Conservation (phyloP, 148 eudicot species). For the Rhododendron kiyosumense region DNA sequence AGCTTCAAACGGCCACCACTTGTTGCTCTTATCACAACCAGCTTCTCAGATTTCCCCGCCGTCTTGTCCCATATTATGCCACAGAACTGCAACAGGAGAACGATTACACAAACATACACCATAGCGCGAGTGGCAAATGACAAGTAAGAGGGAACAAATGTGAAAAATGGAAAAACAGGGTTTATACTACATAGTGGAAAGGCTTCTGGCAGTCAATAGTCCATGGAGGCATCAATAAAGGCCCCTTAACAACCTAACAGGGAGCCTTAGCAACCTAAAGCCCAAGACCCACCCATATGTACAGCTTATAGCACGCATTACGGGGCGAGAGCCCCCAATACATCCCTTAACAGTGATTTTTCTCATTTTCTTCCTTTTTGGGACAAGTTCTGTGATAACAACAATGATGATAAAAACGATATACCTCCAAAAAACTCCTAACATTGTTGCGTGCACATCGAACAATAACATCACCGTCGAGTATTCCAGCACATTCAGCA, state of each 20-base stretch:
- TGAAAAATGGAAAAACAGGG: no score
- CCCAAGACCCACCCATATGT: not conserved
- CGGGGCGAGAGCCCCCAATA: not conserved
- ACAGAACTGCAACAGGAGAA: not conserved
- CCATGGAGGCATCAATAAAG: no score
- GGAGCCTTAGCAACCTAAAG: not conserved
- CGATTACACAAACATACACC: not conserved
- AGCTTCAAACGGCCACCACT: not conserved
- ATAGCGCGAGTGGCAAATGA: no score
- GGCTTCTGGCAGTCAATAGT: no score
- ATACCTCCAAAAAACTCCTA: not conserved
- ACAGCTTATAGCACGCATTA: not conserved
- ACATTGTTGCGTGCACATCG: not conserved
- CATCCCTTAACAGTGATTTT: not conserved
- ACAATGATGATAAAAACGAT: not conserved
- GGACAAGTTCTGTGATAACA: not conserved
- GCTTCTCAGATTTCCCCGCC: not conserved
- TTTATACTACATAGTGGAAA: no score
- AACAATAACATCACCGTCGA: not conserved
- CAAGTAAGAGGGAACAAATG: no score
- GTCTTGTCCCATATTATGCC: not conserved
- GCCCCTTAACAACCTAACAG: no score
- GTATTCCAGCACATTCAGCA: not conserved
- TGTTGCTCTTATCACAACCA: not conserved
- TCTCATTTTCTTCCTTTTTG: not conserved